phyloP scores from a whole-genome alignment of 495 filamentous ascomycete genomes.

The Peziza echinospora region DNA sequence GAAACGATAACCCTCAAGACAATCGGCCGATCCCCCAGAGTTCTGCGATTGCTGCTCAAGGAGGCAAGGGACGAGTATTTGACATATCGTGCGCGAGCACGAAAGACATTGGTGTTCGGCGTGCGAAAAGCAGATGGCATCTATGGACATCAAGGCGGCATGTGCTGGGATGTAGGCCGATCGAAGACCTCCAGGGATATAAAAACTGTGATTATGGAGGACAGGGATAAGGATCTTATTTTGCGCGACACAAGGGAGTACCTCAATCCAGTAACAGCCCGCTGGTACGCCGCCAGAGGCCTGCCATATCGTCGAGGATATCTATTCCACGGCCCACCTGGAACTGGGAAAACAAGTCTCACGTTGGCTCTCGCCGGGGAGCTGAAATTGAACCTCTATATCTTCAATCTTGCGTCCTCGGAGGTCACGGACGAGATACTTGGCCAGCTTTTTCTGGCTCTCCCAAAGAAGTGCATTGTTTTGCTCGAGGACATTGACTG shows the following conservation, averaged over 20 bases:
- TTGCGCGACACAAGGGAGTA: constrained; percentile 77
- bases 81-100: constrained; percentile 12
- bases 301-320: constrained; percentile 46
- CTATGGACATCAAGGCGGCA: no score
- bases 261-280: constrained; percentile 47
- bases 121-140: constrained; percentile 4
- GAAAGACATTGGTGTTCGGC: constrained; percentile 19
- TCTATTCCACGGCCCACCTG: constrained; percentile 46
- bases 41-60: constrained; percentile 42
- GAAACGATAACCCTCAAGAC: constrained; percentile 20
- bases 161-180: constrained; percentile 19
- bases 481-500: constrained; percentile 49
- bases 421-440: constrained; percentile 30
- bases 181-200: constrained; percentile 36
- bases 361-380: constrained; percentile 40
- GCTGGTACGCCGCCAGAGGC: constrained; percentile 59
- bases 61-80: constrained; percentile 29
- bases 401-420: constrained; percentile 35
- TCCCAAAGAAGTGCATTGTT: constrained; percentile 41
- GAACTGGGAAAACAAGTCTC: constrained; percentile 45
- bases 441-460: constrained; percentile 28
- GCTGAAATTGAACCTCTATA: constrained; percentile 42
- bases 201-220: constrained; percentile 45
- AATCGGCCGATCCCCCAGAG: constrained; percentile 39
- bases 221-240: constrained; percentile 46